phyloP scores from a whole-genome alignment of 1,139 yeast species.

The Hanseniaspora uvarum region DNA sequence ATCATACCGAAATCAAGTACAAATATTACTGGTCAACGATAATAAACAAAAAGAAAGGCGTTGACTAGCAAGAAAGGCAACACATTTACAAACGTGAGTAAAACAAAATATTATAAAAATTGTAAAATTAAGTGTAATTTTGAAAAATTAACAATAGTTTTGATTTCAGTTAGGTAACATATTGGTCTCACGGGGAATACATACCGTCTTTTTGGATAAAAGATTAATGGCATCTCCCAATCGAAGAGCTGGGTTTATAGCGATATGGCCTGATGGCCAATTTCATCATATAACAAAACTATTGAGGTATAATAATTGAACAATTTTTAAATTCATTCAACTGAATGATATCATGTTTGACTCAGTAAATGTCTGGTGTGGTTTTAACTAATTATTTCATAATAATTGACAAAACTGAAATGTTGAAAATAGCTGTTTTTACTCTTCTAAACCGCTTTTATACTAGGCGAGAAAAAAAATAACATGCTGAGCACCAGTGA shows the following conservation, averaged over 20 bases:
- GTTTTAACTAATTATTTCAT: too few species aligned
- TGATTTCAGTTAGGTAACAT: slow-evolving; percentile 16
- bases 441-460: too few species aligned
- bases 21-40: too few species aligned
- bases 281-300: slow-evolving; percentile 16
- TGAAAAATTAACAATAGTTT: neutral
- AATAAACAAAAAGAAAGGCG: neutral
- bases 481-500: neutral
- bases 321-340: slow-evolving; percentile 8
- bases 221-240: slow-evolving; percentile 11
- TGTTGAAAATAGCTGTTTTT: too few species aligned
- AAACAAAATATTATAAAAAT: neutral
- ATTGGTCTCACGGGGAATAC: slow-evolving; percentile 16
- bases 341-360: slow-evolving; percentile 5
- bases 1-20: too few species aligned
- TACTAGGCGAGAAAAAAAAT: neutral
- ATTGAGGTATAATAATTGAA: neutral
- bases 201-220: neutral
- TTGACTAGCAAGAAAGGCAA: neutral
- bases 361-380: neutral
- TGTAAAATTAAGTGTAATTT: neutral
- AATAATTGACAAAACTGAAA: too few species aligned
- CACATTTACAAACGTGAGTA: neutral
- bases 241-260: slow-evolving; percentile 18
- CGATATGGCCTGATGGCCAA: slow-evolving; percentile 17